Evolutionary conservation across 2,329 filamentous ascomycete species (phyloP), one percentile per base, ranked within the genome.

Genomic region (Raffaelea albimanens): DNA sequence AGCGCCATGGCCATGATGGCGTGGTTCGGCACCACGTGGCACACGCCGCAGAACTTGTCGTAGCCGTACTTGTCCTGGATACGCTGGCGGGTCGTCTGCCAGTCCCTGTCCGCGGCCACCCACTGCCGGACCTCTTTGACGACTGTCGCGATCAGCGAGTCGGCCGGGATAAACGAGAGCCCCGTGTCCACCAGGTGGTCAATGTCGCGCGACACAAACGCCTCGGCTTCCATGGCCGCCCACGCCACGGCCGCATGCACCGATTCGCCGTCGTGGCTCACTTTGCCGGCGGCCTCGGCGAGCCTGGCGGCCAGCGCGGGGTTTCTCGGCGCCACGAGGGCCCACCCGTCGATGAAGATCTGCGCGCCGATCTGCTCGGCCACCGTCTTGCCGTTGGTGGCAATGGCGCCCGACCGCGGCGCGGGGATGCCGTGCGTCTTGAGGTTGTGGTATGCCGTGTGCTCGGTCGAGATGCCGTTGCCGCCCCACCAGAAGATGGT

Each of bases 401-500:
- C 19, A 2, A 56, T 57, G 7, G 59, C 50, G 3, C 63, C 63
- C 48, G 60, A 64, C 13, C 43, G 43, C 0, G 66, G 61, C 5
- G 64, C 58, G 10, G 53, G 40, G 39, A 68, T 61, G 5, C 64
- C 63, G 7, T 55, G 55, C n/a, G n/a, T 29, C 52, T 63, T 63
- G 16, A 69, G 53, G 46, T 69, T 67, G 2, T 66, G 52, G 40
- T 55, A 67, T 9, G 62, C 61, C 14, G 65, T 67, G 44, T 67
- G 64, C 48, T 67, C 65, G 0, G 65, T 67, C 2, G 60, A 63
- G 8, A 66, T 58, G 5, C 65, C 65, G 10, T 55, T 55, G 13
- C 65, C 65, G 4, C 63, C 63, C 64, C 64, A 67, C 63, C 63
- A 66, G 34, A 67, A 61, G 42, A 65, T 54, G 5, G 61, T 59